phyloP scores from a whole-genome alignment of 1,139 yeast genomes.

The Debaryomyces fabryi region DNA sequence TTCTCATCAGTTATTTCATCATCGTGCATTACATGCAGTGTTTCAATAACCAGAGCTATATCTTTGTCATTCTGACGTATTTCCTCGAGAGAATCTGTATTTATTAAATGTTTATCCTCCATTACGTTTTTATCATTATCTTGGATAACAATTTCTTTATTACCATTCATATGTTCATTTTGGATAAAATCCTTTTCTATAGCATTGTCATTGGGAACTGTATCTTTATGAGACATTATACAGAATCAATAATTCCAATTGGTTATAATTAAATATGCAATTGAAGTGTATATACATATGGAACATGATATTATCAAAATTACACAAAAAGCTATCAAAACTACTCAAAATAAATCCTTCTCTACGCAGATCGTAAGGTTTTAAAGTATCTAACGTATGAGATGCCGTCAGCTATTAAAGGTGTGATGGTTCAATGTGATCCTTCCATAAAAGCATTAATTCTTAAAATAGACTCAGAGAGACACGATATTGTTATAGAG shows the following conservation, averaged over 20 bases:
- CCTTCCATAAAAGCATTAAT: conserved; percentile 91
- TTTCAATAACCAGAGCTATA: background rate
- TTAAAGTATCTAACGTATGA: background rate
- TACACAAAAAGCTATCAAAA: background rate
- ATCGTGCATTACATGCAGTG: background rate
- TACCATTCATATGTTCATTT: background rate
- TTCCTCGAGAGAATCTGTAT: background rate
- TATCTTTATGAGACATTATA: background rate
- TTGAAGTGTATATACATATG: background rate
- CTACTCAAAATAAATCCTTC: background rate
- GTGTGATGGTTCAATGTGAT: conserved; percentile 63
- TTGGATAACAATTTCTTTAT: background rate
- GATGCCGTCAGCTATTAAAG: conserved; percentile 52
- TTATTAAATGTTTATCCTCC: background rate
- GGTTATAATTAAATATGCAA: background rate
- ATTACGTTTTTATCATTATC: background rate
- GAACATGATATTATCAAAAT: background rate
- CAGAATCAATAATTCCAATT: background rate
- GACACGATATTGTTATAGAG: conserved; percentile 74
- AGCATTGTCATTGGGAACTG: background rate
- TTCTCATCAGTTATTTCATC: background rate
- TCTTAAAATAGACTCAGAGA: conserved; percentile 71
- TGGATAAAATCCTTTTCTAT: background rate
- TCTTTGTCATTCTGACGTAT: background rate
- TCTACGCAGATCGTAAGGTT: background rate